phyloP scores from a whole-genome alignment of 495 filamentous ascomycete species.

The Penicillium salamii region DNA sequence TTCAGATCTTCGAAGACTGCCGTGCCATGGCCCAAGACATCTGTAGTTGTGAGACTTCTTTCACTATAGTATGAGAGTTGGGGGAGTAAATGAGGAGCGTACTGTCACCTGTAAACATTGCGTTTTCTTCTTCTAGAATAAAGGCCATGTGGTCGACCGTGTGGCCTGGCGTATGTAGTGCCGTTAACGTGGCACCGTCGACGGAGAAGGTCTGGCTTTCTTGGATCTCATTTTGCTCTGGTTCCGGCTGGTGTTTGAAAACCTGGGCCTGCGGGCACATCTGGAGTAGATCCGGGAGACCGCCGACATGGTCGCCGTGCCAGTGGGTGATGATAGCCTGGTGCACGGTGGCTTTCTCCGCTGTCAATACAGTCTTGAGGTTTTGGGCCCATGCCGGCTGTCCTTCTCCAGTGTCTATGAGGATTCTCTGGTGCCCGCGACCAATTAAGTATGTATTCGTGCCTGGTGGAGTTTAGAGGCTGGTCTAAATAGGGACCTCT shows the following conservation, averaged over 20 bases:
- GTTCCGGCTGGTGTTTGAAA: conserved; percentile 49
- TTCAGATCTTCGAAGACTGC: conserved; percentile 84
- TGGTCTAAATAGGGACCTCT: neutral
- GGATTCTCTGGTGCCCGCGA: conserved; percentile 59
- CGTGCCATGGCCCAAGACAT: conserved; percentile 91
- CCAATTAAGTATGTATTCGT: conserved; percentile 90
- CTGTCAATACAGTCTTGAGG: conserved; percentile 58
- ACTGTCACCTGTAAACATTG: conserved; percentile 91
- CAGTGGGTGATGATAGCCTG: conserved; percentile 79
- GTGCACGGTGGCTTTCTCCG: conserved; percentile 63
- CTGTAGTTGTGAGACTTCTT: conserved; percentile 15
- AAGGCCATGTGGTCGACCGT: conserved; percentile 82
- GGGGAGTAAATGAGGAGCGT: conserved; percentile 13
- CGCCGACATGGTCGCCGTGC: conserved; percentile 83
- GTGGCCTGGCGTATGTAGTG: conserved; percentile 80
- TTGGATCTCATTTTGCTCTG: conserved; percentile 46
- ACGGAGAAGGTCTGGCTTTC: conserved; percentile 73
- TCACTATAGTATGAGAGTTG: neutral
- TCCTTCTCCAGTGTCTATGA: conserved; percentile 81
- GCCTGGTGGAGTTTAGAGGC: conserved; percentile 37
- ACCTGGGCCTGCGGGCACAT: conserved; percentile 55
- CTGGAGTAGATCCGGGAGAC: conserved; percentile 62
- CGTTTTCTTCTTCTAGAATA: conserved; percentile 67
- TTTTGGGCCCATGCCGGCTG: conserved; percentile 55
- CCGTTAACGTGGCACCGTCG: conserved; percentile 73